phyloP scores from a whole-genome alignment of 2,329 filamentous ascomycete genomes.

The Leptoxyphium fumago region DNA sequence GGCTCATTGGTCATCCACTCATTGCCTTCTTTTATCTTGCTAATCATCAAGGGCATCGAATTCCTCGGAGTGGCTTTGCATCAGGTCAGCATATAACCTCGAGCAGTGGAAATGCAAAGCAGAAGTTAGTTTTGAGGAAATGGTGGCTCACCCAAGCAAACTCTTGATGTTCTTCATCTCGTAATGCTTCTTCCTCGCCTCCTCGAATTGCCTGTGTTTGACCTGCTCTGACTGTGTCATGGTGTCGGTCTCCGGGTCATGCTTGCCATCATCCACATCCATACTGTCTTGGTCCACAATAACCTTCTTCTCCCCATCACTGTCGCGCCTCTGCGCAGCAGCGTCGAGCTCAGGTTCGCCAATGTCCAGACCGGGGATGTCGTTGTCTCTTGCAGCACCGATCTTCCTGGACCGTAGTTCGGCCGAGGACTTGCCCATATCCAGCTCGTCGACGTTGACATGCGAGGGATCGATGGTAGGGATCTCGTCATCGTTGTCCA shows the following conservation, averaged over 20 bases:
- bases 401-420: constrained; percentile 25
- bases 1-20: no score
- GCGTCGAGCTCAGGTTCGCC: constrained; percentile 66
- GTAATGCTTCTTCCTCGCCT: constrained; percentile 89
- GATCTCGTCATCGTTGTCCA: constrained; percentile 50
- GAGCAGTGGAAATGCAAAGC: no score
- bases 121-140: no score
- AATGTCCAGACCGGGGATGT: constrained; percentile 83
- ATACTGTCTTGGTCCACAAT: constrained; percentile 48
- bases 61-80: not conserved
- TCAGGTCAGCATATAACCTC: not conserved
- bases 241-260: constrained; percentile 33
- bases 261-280: constrained; percentile 29
- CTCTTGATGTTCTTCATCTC: constrained; percentile 94
- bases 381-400: constrained; percentile 43
- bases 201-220: constrained; percentile 86
- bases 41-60: not conserved
- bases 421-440: constrained; percentile 31
- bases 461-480: constrained; percentile 53
- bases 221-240: constrained; percentile 57
- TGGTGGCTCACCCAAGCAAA: constrained; percentile 52
- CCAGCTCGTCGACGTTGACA: constrained; percentile 53
- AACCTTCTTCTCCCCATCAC: constrained; percentile 56
- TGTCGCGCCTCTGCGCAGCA: constrained; percentile 17
- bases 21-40: no score